Evolutionary conservation across 2,329 filamentous ascomycete species (phyloP).

Genomic region (Knoxdaviesia proteae): DNA sequence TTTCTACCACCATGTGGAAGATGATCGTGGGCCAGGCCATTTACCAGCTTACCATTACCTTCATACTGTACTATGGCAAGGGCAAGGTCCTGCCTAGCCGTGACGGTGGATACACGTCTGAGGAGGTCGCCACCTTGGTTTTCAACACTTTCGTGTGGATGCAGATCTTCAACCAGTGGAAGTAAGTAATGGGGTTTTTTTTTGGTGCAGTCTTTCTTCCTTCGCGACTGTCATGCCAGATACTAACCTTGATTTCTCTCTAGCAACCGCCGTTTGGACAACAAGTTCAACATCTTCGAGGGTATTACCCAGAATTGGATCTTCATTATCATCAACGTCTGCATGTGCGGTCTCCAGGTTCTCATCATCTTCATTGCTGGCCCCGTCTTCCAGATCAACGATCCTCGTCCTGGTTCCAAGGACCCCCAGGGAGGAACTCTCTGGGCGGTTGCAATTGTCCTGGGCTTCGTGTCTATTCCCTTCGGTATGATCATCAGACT

Average conservation of each 20-base stretch:
- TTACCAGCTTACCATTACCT: conserved; percentile 64
- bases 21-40: conserved; percentile 91
- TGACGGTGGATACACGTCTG: conserved; percentile 5
- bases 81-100: conserved; percentile 4
- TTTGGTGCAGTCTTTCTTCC: not conserved
- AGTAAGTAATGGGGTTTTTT: conserved; percentile 32
- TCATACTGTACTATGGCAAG: conserved; percentile 60
- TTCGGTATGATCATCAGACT: conserved; percentile 64
- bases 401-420: conserved; percentile 11
- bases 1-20: conserved; percentile 94
- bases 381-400: conserved; percentile 49
- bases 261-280: conserved; percentile 79
- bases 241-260: not conserved
- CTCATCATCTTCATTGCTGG: conserved; percentile 82
- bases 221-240: not conserved
- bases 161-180: conserved; percentile 98
- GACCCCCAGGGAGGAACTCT: conserved; percentile 46
- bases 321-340: conserved; percentile 64
- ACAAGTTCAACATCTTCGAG: conserved; percentile 89
- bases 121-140: conserved; percentile 56
- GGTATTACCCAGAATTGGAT: conserved; percentile 69
- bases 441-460: conserved; percentile 73
- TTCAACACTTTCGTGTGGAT: conserved; percentile 99
- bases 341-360: conserved; percentile 79
- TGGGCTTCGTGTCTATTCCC: conserved; percentile 70